Percentiles rank a stretch among this genome's conserved stretches.
Evolutionary conservation across 805 yeast genomes (phyloP).

Genomic region (Hanseniaspora vineae): DNA sequence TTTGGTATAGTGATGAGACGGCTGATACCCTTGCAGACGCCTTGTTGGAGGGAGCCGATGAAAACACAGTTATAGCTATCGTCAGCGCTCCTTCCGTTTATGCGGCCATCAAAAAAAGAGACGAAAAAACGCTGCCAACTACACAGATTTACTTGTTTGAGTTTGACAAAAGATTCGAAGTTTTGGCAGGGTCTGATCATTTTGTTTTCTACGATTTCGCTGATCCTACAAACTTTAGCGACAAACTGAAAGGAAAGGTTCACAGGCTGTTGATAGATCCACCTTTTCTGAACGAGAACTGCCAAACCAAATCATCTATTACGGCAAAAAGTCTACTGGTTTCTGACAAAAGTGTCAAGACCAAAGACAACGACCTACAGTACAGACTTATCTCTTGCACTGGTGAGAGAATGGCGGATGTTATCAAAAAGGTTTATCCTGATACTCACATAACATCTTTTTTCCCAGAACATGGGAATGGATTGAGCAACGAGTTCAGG

Average conservation of each 20-base stretch:
- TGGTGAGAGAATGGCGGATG: conserved; percentile 72
- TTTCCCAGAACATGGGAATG: conserved; percentile 71
- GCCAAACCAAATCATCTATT: conserved; percentile 59
- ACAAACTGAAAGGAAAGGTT: conserved; percentile 42
- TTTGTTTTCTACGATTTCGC: conserved; percentile 70
- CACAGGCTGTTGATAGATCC: conserved; percentile 75
- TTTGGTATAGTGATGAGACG: conserved; percentile 74
- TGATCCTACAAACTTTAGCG: conserved; percentile 49
- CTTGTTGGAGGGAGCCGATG: conserved; percentile 63
- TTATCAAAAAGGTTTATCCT: conserved; percentile 52
- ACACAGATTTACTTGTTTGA: conserved; percentile 64
- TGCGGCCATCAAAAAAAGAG: conserved; percentile 58
- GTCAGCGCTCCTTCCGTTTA: conserved; percentile 89
- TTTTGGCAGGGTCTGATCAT: conserved; percentile 53
- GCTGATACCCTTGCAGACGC: conserved; percentile 59
- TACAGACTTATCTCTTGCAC: conserved; percentile 63
- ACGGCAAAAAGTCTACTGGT: conserved; percentile 49
- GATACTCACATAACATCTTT: conserved; percentile 53
- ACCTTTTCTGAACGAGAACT: conserved; percentile 71
- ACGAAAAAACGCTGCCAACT: conserved; percentile 43
- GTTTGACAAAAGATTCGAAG: conserved; percentile 62
- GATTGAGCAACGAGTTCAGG: conserved; percentile 75
- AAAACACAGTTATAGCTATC: conserved; percentile 55
- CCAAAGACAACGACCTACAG: conserved; percentile 28
- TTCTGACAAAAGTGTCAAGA: conserved; percentile 25